These are phyloP conservation scores for Firmiana major DNA, from an alignment of 345 rosid species.

Conservation along the genomic window DNA sequence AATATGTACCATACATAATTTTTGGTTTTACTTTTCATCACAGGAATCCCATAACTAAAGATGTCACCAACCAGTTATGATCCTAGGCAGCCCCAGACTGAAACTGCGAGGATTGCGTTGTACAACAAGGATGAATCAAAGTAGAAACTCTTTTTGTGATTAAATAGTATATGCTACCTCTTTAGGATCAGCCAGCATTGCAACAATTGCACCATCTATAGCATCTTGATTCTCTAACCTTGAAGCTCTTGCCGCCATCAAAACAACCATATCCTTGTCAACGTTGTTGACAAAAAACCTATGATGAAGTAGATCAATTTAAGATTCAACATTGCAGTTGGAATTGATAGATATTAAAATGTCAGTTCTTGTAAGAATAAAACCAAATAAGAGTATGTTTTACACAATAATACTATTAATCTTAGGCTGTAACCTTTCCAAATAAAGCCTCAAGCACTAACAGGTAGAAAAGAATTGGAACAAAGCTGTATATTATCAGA, in stretches of 20 bases:
- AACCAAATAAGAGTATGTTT: background rate
- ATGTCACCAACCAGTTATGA: background rate
- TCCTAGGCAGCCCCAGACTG: background rate
- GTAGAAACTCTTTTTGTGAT: background rate
- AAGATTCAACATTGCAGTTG: background rate
- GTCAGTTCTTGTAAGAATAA: background rate
- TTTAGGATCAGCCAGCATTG: slow-evolving; percentile 83
- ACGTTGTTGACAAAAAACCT: slow-evolving; percentile 60
- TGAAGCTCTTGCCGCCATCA: slow-evolving; percentile 90
- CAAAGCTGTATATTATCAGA: too few species aligned
- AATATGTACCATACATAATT: too few species aligned
- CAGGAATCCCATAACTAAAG: background rate
- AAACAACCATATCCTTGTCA: slow-evolving; percentile 64
- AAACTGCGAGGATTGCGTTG: background rate
- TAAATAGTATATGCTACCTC: slow-evolving; percentile 42
- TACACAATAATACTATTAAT: too few species aligned
- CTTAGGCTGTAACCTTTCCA: too few species aligned
- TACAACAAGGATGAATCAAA: background rate
- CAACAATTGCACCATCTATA: slow-evolving; percentile 79
- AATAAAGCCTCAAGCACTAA: background rate
- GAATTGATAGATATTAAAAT: background rate
- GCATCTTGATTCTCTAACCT: slow-evolving; percentile 88
- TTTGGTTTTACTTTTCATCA: too few species aligned
- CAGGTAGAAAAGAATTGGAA: background rate
- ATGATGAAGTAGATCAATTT: slow-evolving; percentile 14